Conservation (phyloP, 2,329 filamentous ascomycete species). For the Beauveria sp. region DNA sequence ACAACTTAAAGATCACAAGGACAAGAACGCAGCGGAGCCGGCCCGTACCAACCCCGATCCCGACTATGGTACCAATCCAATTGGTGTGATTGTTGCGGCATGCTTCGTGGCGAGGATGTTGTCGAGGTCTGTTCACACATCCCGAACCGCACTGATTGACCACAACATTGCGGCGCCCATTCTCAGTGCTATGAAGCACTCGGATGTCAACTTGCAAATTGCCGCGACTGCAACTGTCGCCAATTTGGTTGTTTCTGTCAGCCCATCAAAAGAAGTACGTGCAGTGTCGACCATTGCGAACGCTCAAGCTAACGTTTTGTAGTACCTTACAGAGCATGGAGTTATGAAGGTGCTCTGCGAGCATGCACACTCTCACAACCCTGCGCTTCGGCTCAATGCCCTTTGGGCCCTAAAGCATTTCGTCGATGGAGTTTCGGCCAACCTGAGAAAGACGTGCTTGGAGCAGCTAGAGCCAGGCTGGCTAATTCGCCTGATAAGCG, state of each 20-base stretch:
- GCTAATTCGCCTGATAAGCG: slow-evolving; percentile 70
- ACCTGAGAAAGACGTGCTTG: slow-evolving; percentile 69
- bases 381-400: slow-evolving; percentile 74
- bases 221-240: slow-evolving; percentile 77
- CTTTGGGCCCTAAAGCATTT: slow-evolving; percentile 93
- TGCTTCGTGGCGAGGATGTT: slow-evolving; percentile 76
- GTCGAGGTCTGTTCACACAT: slow-evolving; percentile 73
- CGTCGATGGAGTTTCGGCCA: slow-evolving; percentile 61
- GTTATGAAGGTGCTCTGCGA: slow-evolving; percentile 72
- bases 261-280: slow-evolving; percentile 80
- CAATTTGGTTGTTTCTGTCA: slow-evolving; percentile 82
- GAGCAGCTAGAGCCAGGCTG: slow-evolving; percentile 71
- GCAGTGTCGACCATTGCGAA: background rate
- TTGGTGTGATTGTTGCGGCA: slow-evolving; percentile 72
- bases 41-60: slow-evolving; percentile 23
- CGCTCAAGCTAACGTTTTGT: slow-evolving; percentile 16
- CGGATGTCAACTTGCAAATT: slow-evolving; percentile 71
- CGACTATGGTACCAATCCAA: slow-evolving; percentile 65
- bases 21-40: slow-evolving; percentile 28
- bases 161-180: slow-evolving; percentile 72
- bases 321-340: slow-evolving; percentile 67
- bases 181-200: slow-evolving; percentile 65
- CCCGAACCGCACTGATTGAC: slow-evolving; percentile 83
- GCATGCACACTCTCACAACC: slow-evolving; percentile 73
- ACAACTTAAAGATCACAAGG: slow-evolving; percentile 34